These are phyloP conservation scores for Aspergillus fumigatiaffinis DNA, from an alignment of 2,329 filamentous ascomycete species.

Conservation along the genomic window DNA sequence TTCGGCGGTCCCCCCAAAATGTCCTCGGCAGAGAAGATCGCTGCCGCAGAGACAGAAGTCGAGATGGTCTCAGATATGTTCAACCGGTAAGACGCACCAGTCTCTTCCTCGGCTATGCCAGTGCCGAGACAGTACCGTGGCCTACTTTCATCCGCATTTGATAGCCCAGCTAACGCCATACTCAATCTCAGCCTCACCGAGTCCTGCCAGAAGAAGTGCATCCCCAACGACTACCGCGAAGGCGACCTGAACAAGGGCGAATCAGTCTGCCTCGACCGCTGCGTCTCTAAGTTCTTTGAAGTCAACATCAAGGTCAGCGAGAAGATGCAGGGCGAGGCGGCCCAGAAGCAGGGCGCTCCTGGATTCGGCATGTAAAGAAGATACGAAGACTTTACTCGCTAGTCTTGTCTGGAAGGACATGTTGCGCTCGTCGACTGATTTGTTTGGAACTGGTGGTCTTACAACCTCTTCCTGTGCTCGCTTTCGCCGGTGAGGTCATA, in stretches of 20 bases:
- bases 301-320: conserved; percentile 97
- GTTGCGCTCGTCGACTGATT: not conserved
- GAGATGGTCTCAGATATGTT: conserved; percentile 98
- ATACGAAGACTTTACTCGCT: not conserved
- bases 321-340: conserved; percentile 87
- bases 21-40: conserved; percentile 94
- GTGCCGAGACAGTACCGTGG: not conserved
- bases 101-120: not conserved
- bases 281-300: conserved; percentile 97
- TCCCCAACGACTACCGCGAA: conserved; percentile 90
- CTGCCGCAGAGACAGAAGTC: conserved; percentile 92
- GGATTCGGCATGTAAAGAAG: conserved; percentile 48
- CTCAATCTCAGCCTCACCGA: conserved; percentile 64
- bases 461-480: not conserved
- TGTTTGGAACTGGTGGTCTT: not conserved
- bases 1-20: conserved; percentile 74
- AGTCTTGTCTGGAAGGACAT: not conserved
- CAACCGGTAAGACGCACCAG: conserved; percentile 66
- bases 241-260: conserved; percentile 98
- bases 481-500: not conserved
- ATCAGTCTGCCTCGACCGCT: conserved; percentile 95
- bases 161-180: not conserved
- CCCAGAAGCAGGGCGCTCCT: conserved; percentile 57
- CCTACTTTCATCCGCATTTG: not conserved
- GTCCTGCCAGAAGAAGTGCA: conserved; percentile 90